Evolutionary conservation across 345 rosid genomes (phyloP), one percentile per base, ranked within the genome.

Genomic region (Capsella bursapastoris): DNA sequence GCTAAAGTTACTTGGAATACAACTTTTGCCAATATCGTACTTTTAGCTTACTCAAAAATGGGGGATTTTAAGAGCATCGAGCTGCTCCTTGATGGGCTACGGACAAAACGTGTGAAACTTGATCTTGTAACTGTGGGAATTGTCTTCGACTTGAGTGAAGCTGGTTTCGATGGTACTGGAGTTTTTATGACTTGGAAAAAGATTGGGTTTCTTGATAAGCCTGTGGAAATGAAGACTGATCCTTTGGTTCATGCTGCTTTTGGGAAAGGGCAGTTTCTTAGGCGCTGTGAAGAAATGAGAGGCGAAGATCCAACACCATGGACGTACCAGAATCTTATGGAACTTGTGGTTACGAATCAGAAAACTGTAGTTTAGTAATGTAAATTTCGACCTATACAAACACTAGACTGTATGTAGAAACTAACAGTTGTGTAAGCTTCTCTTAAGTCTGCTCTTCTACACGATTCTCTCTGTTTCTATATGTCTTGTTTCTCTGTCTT

Each of bases 121-220:
- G 94, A 89, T 80, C 81, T 89, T 53, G 85, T 85, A 71, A 91
- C 90, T 11, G 51, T 91, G 18, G 92, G 94, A 15, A 82, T 87
- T 29, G 37, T 89, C 59, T 83, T 80, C 6, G 89, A 87, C 73
- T 80, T 88, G 18, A 64, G 52, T 14, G 31, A 48, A 40, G 57
- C 70, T 41, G 89, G 90, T 34, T 83, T 83, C 41, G 80, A 83
- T 16, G 82, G 76, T 49, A 71, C 70, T 27, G 73, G 70, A 71
- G 73, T 73, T 44, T 68, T 89, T 32, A 80, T 82, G 69, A 64
- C 57, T 35, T 89, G 90, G 92, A 84, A 77, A 76, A 81, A 69
- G 73, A 79, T 55, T 44, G 88, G 91, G 4, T 63, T 84, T 79
- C 87, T 89, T 66, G 67, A 77, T 47, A 77, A 79, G 73, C 44